phyloP scores from a whole-genome alignment of 257 asterid genomes.

The Leptodermis oblonga region DNA sequence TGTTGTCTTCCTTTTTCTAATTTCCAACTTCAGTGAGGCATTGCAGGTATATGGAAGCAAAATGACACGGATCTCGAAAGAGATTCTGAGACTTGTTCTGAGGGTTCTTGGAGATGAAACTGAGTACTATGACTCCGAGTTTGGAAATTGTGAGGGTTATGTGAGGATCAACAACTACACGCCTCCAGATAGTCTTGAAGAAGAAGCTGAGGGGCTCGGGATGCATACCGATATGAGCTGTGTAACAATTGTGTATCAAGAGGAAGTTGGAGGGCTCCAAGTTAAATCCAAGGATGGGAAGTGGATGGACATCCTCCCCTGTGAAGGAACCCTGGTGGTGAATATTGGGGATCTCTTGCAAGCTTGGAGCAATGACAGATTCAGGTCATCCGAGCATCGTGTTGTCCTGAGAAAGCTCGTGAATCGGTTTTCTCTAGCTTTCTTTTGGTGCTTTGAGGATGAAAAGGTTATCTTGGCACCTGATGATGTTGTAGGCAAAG shows the following conservation, averaged over 20 bases:
- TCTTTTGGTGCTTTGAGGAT: conserved; percentile 77
- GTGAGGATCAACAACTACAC: conserved; percentile 64
- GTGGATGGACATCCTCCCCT: conserved; percentile 56
- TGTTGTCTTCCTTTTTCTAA: conserved; percentile 1
- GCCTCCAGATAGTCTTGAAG: conserved; percentile 29
- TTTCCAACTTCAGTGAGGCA: conserved; percentile 29
- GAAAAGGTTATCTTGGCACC: conserved; percentile 60
- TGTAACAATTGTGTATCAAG: conserved; percentile 58
- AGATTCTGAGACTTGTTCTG: conserved; percentile 33
- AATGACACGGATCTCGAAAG: conserved; percentile 43
- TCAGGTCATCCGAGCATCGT: conserved; percentile 64
- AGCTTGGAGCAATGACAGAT: conserved; percentile 68
- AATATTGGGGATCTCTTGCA: conserved; percentile 73
- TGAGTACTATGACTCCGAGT: conserved; percentile 40
- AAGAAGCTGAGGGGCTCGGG: conserved; percentile 62
- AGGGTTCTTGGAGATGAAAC: conserved; percentile 40
- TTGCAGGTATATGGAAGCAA: conserved; percentile 58
- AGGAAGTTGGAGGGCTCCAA: conserved; percentile 68
- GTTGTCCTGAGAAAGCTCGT: conserved; percentile 42
- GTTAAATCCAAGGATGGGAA: conserved; percentile 50
- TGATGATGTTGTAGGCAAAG: conserved; percentile 43
- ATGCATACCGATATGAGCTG: conserved; percentile 86
- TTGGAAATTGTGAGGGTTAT: conserved; percentile 59
- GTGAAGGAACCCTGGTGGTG: conserved; percentile 59
- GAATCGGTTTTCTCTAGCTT: conserved; percentile 56